Conservation (phyloP, 2,329 filamentous ascomycete genomes). For the Xylaria sp. region DNA sequence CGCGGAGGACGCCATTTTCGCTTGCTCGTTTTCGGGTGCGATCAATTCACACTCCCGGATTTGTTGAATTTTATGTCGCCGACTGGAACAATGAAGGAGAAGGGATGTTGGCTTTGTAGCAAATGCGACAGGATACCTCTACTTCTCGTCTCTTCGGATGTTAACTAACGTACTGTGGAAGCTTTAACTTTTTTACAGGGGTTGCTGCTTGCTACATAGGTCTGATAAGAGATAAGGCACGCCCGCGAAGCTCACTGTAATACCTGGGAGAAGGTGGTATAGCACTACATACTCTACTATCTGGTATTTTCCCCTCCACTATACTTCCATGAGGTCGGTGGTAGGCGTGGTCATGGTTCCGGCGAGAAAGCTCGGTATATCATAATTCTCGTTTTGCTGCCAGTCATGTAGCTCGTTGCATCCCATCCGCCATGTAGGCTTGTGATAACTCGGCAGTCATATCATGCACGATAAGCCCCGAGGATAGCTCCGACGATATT, state of each 20-base stretch:
- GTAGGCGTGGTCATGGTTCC: not conserved
- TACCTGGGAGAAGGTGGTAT: too few relatives aligned
- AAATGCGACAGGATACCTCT: not conserved
- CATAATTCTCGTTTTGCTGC: not conserved
- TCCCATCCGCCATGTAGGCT: constrained; percentile 3
- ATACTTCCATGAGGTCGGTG: not conserved
- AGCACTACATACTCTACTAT: too few relatives aligned
- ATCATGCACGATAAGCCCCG: not conserved
- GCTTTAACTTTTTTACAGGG: constrained; percentile 29
- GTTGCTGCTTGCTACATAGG: not conserved
- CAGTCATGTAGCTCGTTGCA: not conserved
- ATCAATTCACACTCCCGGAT: not conserved
- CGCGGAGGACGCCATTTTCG: constrained; percentile 26
- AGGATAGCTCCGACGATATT: not conserved
- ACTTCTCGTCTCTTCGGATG: constrained; percentile 1
- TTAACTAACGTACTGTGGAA: not conserved
- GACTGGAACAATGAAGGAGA: not conserved
- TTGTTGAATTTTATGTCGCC: not conserved
- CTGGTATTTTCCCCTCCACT: not conserved
- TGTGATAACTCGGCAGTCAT: not conserved
- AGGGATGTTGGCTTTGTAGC: not conserved
- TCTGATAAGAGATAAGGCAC: constrained; percentile 33
- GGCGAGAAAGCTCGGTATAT: not conserved
- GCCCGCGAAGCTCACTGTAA: too few relatives aligned
- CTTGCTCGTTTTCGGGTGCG: not conserved